Evolutionary conservation across 768 basidiomycete genomes (phyloP).

Genomic region (Auricularia auricula-judae): DNA sequence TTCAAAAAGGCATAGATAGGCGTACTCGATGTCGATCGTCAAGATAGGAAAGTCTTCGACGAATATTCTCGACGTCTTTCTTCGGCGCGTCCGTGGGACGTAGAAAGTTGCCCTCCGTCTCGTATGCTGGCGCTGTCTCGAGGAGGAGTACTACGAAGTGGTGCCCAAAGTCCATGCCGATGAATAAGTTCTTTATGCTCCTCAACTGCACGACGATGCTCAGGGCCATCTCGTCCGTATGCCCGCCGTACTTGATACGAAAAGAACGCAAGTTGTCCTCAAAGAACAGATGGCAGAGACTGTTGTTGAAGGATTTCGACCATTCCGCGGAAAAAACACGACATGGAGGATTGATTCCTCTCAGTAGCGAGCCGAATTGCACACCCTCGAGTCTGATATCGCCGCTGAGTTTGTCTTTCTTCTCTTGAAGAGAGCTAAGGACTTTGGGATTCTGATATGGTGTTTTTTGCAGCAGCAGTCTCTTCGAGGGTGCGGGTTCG

Average conservation of each 20-base stretch:
- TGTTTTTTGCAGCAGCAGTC: background rate
- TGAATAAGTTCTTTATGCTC: conserved; percentile 48
- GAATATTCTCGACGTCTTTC: background rate
- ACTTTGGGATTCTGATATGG: background rate
- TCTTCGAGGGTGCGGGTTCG: background rate
- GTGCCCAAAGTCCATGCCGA: conserved; percentile 49
- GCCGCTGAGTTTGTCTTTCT: background rate
- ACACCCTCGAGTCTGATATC: background rate
- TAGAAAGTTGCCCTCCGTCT: conserved; percentile 48
- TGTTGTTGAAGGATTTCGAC: background rate
- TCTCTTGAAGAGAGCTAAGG: background rate
- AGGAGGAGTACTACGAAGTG: conserved; percentile 52
- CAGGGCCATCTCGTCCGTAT: conserved; percentile 3
- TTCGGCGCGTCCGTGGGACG: conserved; percentile 14
- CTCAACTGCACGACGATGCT: conserved; percentile 45
- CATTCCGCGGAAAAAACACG: background rate
- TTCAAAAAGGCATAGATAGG: background rate
- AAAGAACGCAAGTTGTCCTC: background rate
- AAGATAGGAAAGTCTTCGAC: background rate
- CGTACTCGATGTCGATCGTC: conserved; percentile 46
- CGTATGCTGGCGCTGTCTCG: conserved; percentile 52
- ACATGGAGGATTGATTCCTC: background rate
- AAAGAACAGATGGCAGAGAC: background rate
- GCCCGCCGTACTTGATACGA: background rate
- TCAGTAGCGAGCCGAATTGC: background rate